Evolutionary conservation across 768 basidiomycete genomes (phyloP).

Genomic region (Boletus subparvulus): DNA sequence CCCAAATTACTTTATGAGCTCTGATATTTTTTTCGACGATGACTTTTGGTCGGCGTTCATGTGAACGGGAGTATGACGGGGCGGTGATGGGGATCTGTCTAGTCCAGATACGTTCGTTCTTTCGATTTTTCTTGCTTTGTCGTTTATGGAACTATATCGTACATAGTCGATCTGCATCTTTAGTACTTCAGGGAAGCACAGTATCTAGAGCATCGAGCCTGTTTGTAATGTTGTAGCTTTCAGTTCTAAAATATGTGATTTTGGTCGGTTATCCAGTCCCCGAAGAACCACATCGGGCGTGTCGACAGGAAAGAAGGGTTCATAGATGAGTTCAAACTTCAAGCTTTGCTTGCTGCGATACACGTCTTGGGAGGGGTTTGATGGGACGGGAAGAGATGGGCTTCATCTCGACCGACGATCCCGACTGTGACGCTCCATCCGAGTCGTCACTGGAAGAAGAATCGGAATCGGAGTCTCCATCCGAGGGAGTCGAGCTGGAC

Average conservation of each 20-base stretch:
- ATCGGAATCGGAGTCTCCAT: constrained; percentile 11
- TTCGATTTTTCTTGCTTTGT: background rate
- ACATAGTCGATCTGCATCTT: constrained; percentile 7
- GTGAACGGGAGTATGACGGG: constrained; percentile 15
- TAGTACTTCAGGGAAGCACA: background rate
- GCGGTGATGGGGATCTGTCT: background rate
- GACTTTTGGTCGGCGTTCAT: constrained; percentile 46
- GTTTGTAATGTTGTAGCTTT: constrained; percentile 7
- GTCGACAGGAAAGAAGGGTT: background rate
- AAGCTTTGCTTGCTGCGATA: constrained; percentile 27
- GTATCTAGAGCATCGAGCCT: constrained; percentile 1
- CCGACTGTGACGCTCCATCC: constrained; percentile 15
- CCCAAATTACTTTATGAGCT: constrained; percentile 32
- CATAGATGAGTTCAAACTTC: constrained; percentile 26
- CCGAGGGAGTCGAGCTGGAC: constrained; percentile 3
- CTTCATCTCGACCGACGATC: constrained; percentile 33
- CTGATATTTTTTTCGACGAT: constrained; percentile 43
- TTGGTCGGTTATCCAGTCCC: background rate
- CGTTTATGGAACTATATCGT: background rate
- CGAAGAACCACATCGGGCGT: background rate
- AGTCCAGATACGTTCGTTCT: background rate
- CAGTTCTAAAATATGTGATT: background rate
- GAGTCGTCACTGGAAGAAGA: constrained; percentile 12
- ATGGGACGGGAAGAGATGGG: constrained; percentile 45
- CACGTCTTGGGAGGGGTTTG: constrained; percentile 48